Conservation (phyloP, 208 protist species). For the Strigomonas culicis region DNA sequence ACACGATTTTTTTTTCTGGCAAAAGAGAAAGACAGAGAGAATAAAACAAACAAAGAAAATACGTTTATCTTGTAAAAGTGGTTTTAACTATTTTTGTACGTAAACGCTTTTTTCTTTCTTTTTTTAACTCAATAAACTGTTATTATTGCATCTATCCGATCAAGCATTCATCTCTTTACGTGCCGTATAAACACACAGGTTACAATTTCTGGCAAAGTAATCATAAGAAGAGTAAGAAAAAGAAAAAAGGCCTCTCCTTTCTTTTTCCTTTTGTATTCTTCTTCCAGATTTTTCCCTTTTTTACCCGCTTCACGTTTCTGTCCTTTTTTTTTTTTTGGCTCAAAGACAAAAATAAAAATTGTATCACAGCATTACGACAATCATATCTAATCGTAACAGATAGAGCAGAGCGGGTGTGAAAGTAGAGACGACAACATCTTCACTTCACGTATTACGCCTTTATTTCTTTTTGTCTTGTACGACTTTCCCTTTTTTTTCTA, state of each 20-base stretch:
- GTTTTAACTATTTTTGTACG: neutral
- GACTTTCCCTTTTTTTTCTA: conserved; percentile 14
- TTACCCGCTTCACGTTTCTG: neutral
- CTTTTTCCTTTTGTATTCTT: neutral
- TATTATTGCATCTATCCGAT: neutral
- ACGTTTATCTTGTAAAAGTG: neutral
- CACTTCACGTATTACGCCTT: too few relatives aligned
- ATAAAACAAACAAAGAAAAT: neutral
- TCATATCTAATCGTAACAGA: too few relatives aligned
- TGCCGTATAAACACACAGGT: too few relatives aligned
- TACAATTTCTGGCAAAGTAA: too few relatives aligned
- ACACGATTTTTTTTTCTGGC: neutral
- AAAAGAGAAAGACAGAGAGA: neutral
- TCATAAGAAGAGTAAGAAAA: too few relatives aligned
- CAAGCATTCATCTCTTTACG: neutral
- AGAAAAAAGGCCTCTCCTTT: too few relatives aligned
- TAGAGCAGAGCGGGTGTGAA: too few relatives aligned
- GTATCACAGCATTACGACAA: neutral
- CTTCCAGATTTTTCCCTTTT: neutral
- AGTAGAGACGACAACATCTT: too few relatives aligned
- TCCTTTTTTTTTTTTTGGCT: conserved; percentile 20
- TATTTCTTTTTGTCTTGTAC: conserved; percentile 12
- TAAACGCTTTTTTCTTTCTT: too few relatives aligned
- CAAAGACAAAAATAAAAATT: conserved; percentile 1
- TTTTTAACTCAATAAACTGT: neutral